Evolutionary conservation across 2,329 filamentous ascomycete genomes (phyloP), one percentile per base, ranked within the genome.

Genomic region (Beauveria bassiana): DNA sequence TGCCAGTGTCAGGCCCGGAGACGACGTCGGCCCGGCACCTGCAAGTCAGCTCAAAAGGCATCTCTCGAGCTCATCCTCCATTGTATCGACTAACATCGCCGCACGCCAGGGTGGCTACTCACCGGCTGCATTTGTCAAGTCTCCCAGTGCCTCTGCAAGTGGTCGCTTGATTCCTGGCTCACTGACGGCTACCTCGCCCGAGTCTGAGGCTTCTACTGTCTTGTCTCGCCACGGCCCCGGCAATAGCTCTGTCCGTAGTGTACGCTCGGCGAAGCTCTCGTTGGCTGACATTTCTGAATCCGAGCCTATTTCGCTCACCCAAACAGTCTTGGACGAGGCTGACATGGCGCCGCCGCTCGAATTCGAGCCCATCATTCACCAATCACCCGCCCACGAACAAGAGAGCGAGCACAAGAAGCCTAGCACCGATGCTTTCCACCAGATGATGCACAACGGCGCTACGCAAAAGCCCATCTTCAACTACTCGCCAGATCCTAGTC

Each of bases 101-200:
- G 87, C 88, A 14, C 80, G 88, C 54, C 81, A 84, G 70, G 87
- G 87, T 31, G 87, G 87, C 34, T 90, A 89, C 73, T 89, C 87
- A 26, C 86, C 87, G 1, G 83, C 78, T 43, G 87, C 80, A 22
- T 89, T 84, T 72, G 75, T 90, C 64, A 85, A 88, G 74, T 89
- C 86, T 47, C 87, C 88, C 0, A 81, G 78, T 49, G 80, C 84
- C 42, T 89, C 87, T 3, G 72, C 88, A 38, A 85, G 82, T 4
- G 79, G 78, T 65, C 78, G 80, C 28, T 74, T 81, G 46, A 78
- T 82, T 59, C 83, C 82, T n/a, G 78, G 76, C 31, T 86, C 83
- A 66, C 75, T 76, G 53, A 81, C 80, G 56, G 68, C 72, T 26
- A 70, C 68, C 26, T 70, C 74, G 43, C 67, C 75, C n/a, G 77